Evolutionary conservation across 2,329 filamentous ascomycete genomes (phyloP).

Genomic region (Trichoderma simmonsii): DNA sequence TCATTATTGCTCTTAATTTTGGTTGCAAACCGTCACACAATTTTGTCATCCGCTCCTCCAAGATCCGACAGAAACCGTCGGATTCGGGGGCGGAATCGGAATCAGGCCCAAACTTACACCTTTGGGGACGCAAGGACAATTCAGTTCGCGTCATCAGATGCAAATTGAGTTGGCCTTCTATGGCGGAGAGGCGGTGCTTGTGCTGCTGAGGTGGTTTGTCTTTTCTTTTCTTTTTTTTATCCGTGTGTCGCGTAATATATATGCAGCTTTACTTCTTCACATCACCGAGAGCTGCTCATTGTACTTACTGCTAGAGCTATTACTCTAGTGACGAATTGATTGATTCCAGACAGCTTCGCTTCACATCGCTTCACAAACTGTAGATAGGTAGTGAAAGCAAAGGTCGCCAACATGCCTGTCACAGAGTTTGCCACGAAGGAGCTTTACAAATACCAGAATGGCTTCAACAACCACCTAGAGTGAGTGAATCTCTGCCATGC

Average conservation of each 20-base stretch:
- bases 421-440: slow-evolving; percentile 48
- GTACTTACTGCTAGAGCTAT: neutral
- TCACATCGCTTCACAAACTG: neutral
- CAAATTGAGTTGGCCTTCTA: neutral
- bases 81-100: slow-evolving; percentile 14
- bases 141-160: slow-evolving; percentile 10
- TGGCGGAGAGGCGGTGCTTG: neutral
- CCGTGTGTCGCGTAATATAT: neutral
- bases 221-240: neutral
- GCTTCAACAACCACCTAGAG: slow-evolving; percentile 76
- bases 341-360: neutral
- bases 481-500: slow-evolving; percentile 33
- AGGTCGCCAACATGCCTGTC: slow-evolving; percentile 43
- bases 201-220: neutral
- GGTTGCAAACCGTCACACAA: neutral
- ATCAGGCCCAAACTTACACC: neutral
- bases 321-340: neutral
- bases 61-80: slow-evolving; percentile 12
- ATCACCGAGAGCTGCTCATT: neutral
- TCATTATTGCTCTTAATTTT: neutral
- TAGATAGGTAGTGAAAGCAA: neutral
- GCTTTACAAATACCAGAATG: slow-evolving; percentile 73
- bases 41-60: neutral
- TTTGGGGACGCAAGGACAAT: neutral
- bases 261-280: neutral